Conservation (phyloP, 2,329 filamentous ascomycete species). For the Ophiosphaerella herpotricha region DNA sequence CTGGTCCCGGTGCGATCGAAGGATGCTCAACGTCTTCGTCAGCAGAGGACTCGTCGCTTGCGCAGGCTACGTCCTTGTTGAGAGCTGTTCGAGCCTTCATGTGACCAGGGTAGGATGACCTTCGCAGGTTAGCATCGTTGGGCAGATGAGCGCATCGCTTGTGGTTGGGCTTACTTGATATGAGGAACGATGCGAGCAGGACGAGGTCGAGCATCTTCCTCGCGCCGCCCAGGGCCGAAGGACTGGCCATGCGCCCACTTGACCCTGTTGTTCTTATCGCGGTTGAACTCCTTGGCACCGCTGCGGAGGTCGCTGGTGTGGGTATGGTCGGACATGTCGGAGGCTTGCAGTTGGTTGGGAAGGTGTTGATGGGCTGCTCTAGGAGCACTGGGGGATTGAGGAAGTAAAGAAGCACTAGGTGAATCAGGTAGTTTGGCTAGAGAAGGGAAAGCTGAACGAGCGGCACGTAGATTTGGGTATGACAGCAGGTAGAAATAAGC, state of each 20-base stretch:
- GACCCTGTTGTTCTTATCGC: slow-evolving; percentile 54
- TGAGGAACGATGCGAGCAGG: slow-evolving; percentile 40
- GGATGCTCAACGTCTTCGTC: slow-evolving; percentile 52
- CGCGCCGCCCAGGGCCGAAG: slow-evolving; percentile 44
- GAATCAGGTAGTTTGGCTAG: slow-evolving; percentile 18
- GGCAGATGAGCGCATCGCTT: background rate
- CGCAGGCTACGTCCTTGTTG: slow-evolving; percentile 52
- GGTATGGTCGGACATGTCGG: slow-evolving; percentile 53
- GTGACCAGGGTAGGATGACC: slow-evolving; percentile 26
- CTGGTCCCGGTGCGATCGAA: slow-evolving; percentile 50
- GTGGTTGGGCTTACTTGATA: slow-evolving; percentile 31
- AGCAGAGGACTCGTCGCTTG: slow-evolving; percentile 49
- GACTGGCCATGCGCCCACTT: slow-evolving; percentile 57
- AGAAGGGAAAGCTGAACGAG: slow-evolving; percentile 9
- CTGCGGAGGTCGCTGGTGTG: slow-evolving; percentile 60
- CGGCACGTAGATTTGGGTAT: slow-evolving; percentile 9
- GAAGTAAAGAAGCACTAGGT: slow-evolving; percentile 15
- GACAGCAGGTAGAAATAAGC: slow-evolving; percentile 34
- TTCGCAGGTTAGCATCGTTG: slow-evolving; percentile 20
- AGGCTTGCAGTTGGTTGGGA: slow-evolving; percentile 12
- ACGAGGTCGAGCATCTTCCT: slow-evolving; percentile 42
- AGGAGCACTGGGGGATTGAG: background rate
- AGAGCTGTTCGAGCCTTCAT: slow-evolving; percentile 42
- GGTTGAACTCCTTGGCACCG: slow-evolving; percentile 57
- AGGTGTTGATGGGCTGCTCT: slow-evolving; percentile 8